These are phyloP conservation scores for Diaporthe aspalathi DNA, from an alignment of 2,329 filamentous ascomycete species.

Conservation along the genomic window DNA sequence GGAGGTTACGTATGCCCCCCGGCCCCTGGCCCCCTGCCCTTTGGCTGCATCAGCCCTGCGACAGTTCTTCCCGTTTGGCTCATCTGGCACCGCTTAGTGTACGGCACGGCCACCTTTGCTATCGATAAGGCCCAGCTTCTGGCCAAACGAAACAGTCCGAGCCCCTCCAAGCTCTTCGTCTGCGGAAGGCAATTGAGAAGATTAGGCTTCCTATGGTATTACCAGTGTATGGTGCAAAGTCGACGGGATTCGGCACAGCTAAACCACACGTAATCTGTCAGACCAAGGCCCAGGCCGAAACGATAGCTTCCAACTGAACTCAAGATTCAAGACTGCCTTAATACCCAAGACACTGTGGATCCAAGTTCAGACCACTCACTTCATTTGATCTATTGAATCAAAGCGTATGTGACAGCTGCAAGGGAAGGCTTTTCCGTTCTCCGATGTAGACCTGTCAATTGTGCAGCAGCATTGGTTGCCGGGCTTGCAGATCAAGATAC, in stretches of 20 bases:
- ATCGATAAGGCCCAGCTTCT: conserved; percentile 20
- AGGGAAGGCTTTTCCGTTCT: neutral
- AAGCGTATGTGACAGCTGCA: neutral
- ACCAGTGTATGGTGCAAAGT: neutral
- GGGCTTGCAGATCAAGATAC: conserved; percentile 25
- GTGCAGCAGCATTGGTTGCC: neutral
- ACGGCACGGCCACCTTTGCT: neutral
- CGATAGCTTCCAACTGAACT: neutral
- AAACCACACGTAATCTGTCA: neutral
- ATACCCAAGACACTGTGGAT: neutral
- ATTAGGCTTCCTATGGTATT: neutral
- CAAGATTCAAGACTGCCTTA: neutral
- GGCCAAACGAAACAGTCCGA: conserved; percentile 7
- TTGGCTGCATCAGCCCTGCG: conserved; percentile 26
- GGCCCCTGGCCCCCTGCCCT: too few relatives aligned
- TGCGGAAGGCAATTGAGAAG: neutral
- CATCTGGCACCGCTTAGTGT: neutral
- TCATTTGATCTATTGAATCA: neutral
- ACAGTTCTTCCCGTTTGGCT: conserved; percentile 6
- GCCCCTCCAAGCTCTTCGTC: neutral
- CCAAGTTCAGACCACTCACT: neutral
- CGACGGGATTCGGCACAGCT: neutral
- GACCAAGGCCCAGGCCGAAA: neutral
- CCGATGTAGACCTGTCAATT: neutral
- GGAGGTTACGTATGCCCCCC: conserved; percentile 11